These are phyloP conservation scores for Amanita fuliginea DNA, from an alignment of 768 basidiomycete genomes.

Conservation along the genomic window DNA sequence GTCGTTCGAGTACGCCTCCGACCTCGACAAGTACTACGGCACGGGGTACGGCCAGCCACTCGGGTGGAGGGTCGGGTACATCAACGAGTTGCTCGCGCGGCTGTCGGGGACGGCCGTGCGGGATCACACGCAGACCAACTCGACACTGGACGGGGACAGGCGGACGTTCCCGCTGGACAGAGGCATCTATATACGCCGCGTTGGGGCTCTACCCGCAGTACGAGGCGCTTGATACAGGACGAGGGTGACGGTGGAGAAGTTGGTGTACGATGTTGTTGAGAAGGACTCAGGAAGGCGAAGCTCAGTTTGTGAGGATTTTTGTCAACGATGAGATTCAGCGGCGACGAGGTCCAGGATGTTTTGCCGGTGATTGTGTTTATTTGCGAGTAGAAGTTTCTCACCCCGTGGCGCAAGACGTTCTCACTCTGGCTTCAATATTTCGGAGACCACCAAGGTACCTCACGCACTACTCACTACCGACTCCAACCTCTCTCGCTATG, in stretches of 20 bases:
- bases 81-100: constrained; percentile 83
- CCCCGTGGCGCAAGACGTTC: too few relatives aligned
- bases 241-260: constrained; percentile 62
- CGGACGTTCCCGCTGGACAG: constrained; percentile 63
- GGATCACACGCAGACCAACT: constrained; percentile 69
- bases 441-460: too few relatives aligned
- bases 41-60: constrained; percentile 69
- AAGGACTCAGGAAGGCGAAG: neutral
- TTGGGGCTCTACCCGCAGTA: constrained; percentile 41
- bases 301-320: constrained; percentile 57
- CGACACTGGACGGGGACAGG: constrained; percentile 51
- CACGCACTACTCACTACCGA: too few relatives aligned
- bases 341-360: constrained; percentile 36
- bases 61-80: constrained; percentile 77
- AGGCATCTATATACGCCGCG: constrained; percentile 56
- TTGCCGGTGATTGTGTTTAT: too few relatives aligned
- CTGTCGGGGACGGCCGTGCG: constrained; percentile 50
- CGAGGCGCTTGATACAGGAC: constrained; percentile 32
- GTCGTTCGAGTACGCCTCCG: constrained; percentile 57
- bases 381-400: too few relatives aligned
- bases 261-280: constrained; percentile 38
- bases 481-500: too few relatives aligned
- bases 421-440: too few relatives aligned
- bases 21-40: constrained; percentile 70
- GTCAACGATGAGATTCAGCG: constrained; percentile 68